These are phyloP conservation scores for Talaromyces atroroseus DNA, from an alignment of 2,329 filamentous ascomycete species.

Conservation along the genomic window DNA sequence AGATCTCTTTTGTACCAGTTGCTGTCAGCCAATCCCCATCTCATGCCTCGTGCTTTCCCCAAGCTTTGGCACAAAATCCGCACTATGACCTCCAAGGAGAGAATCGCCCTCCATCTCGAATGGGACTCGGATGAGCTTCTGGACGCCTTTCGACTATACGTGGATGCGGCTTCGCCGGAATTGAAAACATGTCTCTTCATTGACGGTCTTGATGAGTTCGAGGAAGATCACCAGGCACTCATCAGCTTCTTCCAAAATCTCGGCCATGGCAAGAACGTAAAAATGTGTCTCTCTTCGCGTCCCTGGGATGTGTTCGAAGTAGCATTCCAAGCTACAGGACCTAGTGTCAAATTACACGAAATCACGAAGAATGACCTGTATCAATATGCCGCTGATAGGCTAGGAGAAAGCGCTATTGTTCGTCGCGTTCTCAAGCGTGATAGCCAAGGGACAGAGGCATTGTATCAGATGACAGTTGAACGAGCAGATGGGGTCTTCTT, in stretches of 20 bases:
- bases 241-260: conserved; percentile 8
- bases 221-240: conserved; percentile 15
- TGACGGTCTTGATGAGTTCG: conserved; percentile 20
- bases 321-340: conserved; percentile 7
- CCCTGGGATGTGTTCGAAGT: conserved; percentile 8
- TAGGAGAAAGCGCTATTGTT: conserved; percentile 3
- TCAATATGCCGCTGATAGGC: neutral
- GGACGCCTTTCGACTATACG: too few relatives aligned
- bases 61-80: conserved; percentile 2
- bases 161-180: too few relatives aligned
- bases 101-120: too few relatives aligned
- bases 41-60: conserved; percentile 22
- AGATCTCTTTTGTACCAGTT: conserved; percentile 33
- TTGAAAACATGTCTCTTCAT: conserved; percentile 15
- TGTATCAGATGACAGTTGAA: conserved; percentile 1
- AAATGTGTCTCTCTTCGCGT: conserved; percentile 14
- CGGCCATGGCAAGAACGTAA: conserved; percentile 6
- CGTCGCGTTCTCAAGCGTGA: too few relatives aligned
- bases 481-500: conserved; percentile 22
- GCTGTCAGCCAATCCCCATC: conserved; percentile 23
- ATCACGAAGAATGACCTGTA: conserved; percentile 1
- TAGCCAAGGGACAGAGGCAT: too few relatives aligned
- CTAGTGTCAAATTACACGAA: conserved; percentile 3
- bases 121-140: too few relatives aligned
- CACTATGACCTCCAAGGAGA: too few relatives aligned